phyloP scores from a whole-genome alignment of 139 green algal genomes.

The Picochlorum costavermella region DNA sequence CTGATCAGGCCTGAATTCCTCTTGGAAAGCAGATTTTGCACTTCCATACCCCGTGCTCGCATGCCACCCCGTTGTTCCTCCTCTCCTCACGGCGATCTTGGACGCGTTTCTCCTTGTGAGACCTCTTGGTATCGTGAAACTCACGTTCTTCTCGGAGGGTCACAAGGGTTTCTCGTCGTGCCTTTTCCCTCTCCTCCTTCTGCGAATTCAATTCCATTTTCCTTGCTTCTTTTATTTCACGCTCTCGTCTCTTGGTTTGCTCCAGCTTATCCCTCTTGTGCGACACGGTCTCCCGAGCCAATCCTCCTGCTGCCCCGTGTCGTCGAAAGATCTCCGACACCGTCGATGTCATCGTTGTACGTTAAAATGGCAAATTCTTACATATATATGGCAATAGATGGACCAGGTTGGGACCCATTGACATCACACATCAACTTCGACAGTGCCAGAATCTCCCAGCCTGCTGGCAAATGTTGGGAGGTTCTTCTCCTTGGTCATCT shows the following conservation, averaged over 20 bases:
- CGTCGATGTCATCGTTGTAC: background rate
- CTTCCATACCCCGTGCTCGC: slow-evolving; percentile 29
- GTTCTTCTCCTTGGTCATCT: slow-evolving; percentile 33
- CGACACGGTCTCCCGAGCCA: background rate
- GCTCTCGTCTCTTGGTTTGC: slow-evolving; percentile 32
- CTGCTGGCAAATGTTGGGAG: slow-evolving; percentile 52
- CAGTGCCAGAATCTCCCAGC: slow-evolving; percentile 38
- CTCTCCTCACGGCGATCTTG: slow-evolving; percentile 6
- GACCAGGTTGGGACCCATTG: background rate
- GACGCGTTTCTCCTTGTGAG: slow-evolving; percentile 8
- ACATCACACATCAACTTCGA: slow-evolving; percentile 47
- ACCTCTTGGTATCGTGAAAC: slow-evolving; percentile 11
- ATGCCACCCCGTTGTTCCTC: slow-evolving; percentile 17
- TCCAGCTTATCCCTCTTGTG: slow-evolving; percentile 35
- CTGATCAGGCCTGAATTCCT: no score
- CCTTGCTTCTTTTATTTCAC: slow-evolving; percentile 32
- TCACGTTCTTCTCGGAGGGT: slow-evolving; percentile 32
- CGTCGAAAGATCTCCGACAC: background rate
- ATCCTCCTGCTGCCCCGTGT: background rate
- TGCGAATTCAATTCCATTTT: slow-evolving; percentile 6
- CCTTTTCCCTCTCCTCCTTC: slow-evolving; percentile 5
- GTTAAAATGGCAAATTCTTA: no score
- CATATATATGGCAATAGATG: no score
- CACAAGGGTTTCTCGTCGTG: slow-evolving; percentile 23
- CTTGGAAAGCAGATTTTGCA: slow-evolving; percentile 38